phyloP scores from a whole-genome alignment of 2,329 filamentous ascomycete species.

The Neofusicoccum sp. region DNA sequence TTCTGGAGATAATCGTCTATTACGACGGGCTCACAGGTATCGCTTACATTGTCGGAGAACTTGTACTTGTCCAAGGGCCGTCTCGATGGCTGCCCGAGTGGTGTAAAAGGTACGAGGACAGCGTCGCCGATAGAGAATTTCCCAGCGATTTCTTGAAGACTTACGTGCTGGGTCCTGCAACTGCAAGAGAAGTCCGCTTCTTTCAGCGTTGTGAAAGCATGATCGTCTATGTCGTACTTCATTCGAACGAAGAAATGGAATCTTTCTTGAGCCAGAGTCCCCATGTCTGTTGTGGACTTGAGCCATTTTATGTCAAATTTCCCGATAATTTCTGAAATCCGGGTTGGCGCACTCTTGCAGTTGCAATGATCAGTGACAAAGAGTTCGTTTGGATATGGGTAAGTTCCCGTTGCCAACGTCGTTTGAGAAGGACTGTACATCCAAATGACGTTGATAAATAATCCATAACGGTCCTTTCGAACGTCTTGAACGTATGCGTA shows the following conservation, averaged over 20 bases:
- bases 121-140: conserved; percentile 28
- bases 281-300: conserved; percentile 51
- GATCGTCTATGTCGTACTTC: conserved; percentile 63
- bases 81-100: not conserved
- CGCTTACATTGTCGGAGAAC: not conserved
- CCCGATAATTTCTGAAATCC: conserved; percentile 58
- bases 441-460: conserved; percentile 63
- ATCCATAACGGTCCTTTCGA: conserved; percentile 34
- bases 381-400: conserved; percentile 71
- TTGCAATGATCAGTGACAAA: conserved; percentile 79
- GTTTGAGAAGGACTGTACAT: conserved; percentile 73
- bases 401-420: conserved; percentile 66
- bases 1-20: conserved; percentile 48
- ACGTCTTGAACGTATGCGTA: conserved; percentile 69
- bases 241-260: conserved; percentile 64
- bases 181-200: conserved; percentile 48
- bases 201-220: conserved; percentile 63
- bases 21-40: conserved; percentile 62
- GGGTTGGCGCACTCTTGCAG: conserved; percentile 59
- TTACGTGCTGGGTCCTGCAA: conserved; percentile 29
- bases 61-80: not conserved
- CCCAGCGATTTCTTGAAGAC: not conserved
- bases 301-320: conserved; percentile 62
- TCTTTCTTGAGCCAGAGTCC: conserved; percentile 27
- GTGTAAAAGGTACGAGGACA: not conserved